Evolutionary conservation across 805 yeast species (phyloP).

Genomic region (Spathaspora sp.): DNA sequence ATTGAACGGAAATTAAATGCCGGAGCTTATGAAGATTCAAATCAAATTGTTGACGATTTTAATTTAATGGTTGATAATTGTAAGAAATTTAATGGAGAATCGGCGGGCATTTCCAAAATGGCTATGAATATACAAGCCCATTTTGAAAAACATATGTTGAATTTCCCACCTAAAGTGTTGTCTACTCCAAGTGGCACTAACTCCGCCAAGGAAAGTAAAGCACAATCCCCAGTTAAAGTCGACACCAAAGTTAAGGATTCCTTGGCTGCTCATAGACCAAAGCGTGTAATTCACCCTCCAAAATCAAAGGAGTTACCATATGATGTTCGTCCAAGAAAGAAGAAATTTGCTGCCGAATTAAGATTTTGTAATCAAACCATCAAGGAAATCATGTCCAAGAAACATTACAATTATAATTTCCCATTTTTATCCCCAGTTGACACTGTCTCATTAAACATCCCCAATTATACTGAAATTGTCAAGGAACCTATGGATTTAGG

Average conservation of each 20-base stretch:
- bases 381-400: constrained; percentile 78
- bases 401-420: constrained; percentile 78
- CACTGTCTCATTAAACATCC: constrained; percentile 89
- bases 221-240: background rate
- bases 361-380: constrained; percentile 79
- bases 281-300: constrained; percentile 95
- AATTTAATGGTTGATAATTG: constrained; percentile 84
- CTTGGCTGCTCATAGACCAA: constrained; percentile 80
- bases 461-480: constrained; percentile 80
- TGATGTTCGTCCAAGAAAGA: constrained; percentile 85
- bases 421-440: constrained; percentile 95
- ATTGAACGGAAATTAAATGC: constrained; percentile 74
- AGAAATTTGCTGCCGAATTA: constrained; percentile 86
- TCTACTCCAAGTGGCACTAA: constrained; percentile 9
- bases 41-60: constrained; percentile 71
- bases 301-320: constrained; percentile 90
- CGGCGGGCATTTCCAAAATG: constrained; percentile 84
- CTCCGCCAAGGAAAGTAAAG: constrained; percentile 13
- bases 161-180: constrained; percentile 69
- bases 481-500: constrained; percentile 95
- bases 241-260: constrained; percentile 43
- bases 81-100: constrained; percentile 77
- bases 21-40: constrained; percentile 69
- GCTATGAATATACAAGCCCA: constrained; percentile 86
- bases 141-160: constrained; percentile 88